phyloP scores from a whole-genome alignment of 2,329 filamentous ascomycete genomes.

The Botrytis hyacinthi region DNA sequence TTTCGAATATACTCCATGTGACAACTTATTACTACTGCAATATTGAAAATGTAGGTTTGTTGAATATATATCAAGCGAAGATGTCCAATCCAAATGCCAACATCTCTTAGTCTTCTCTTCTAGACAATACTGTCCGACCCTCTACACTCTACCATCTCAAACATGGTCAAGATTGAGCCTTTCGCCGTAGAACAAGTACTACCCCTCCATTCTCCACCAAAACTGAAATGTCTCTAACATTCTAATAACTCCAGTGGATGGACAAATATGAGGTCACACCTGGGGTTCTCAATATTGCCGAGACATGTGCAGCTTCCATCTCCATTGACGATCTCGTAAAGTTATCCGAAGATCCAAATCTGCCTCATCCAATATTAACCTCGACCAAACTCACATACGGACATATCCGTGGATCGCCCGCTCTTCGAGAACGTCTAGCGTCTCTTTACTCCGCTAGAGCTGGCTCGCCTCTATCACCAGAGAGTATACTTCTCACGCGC shows the following conservation, averaged over 20 bases:
- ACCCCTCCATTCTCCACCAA: neutral
- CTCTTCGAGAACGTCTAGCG: constrained; percentile 63
- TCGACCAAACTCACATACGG: constrained; percentile 69
- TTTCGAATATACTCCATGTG: neutral
- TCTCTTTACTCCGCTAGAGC: constrained; percentile 60
- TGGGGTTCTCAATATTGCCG: constrained; percentile 67
- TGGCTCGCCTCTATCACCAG: constrained; percentile 46
- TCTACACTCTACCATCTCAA: constrained; percentile 14
- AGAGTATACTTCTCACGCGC: constrained; percentile 72
- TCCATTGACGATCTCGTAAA: constrained; percentile 65
- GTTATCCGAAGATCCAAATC: constrained; percentile 55
- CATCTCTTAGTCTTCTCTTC: constrained; percentile 5
- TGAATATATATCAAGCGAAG: constrained; percentile 5
- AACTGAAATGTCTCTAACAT: constrained; percentile 21
- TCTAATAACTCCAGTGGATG: constrained; percentile 53
- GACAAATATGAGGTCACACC: constrained; percentile 57
- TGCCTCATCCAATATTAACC: constrained; percentile 47
- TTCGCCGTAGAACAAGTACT: constrained; percentile 68
- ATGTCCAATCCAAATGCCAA: constrained; percentile 20
- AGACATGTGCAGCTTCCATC: constrained; percentile 74
- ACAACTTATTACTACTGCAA: neutral
- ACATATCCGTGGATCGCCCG: constrained; percentile 64
- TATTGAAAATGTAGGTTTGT: constrained; percentile 24
- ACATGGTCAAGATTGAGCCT: constrained; percentile 57
- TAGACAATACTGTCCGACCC: constrained; percentile 2